Conservation (phyloP, 768 basidiomycete genomes). For the Daedaleopsis sinensis region DNA sequence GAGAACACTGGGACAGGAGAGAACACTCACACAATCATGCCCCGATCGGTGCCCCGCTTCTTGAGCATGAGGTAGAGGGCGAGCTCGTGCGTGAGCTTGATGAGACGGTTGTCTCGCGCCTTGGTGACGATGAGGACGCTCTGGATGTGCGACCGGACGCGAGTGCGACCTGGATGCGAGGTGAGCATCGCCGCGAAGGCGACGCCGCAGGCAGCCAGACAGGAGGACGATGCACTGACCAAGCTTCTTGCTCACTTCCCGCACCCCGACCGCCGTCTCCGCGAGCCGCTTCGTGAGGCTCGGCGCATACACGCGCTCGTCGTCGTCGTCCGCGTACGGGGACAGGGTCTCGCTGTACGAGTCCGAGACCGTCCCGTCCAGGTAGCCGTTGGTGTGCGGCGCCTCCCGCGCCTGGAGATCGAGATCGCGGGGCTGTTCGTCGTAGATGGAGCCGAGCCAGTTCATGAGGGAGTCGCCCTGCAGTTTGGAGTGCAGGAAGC, state of each 20-base stretch:
- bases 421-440: slow-evolving; percentile 14
- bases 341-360: slow-evolving; percentile 23
- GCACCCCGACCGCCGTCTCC: slow-evolving; percentile 94
- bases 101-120: slow-evolving; percentile 94
- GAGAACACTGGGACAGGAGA: too few species aligned
- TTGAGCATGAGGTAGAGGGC: slow-evolving; percentile 96
- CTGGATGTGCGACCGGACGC: slow-evolving; percentile 90
- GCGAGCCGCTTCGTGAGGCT: slow-evolving; percentile 92
- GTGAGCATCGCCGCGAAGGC: slow-evolving; percentile 21
- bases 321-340: slow-evolving; percentile 38
- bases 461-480: slow-evolving; percentile 81
- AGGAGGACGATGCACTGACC: slow-evolving; percentile 52
- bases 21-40: slow-evolving; percentile 82
- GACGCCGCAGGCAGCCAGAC: slow-evolving; percentile 10
- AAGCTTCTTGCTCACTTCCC: slow-evolving; percentile 99
- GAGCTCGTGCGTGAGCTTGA: slow-evolving; percentile 91
- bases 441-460: slow-evolving; percentile 49
- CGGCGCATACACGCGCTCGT: slow-evolving; percentile 69
- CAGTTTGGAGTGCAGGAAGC: slow-evolving; percentile 91
- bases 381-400: slow-evolving; percentile 26
- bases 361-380: slow-evolving; percentile 25
- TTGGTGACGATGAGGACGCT: slow-evolving; percentile 96
- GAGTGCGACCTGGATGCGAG: slow-evolving; percentile 74
- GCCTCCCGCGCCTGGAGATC: slow-evolving; percentile 9
- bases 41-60: slow-evolving; percentile 64